A percentile compares a stretch with the other conserved stretches of the same genome.
Conservation (phyloP, 805 yeast species). For the Ogataea ganodermae region DNA sequence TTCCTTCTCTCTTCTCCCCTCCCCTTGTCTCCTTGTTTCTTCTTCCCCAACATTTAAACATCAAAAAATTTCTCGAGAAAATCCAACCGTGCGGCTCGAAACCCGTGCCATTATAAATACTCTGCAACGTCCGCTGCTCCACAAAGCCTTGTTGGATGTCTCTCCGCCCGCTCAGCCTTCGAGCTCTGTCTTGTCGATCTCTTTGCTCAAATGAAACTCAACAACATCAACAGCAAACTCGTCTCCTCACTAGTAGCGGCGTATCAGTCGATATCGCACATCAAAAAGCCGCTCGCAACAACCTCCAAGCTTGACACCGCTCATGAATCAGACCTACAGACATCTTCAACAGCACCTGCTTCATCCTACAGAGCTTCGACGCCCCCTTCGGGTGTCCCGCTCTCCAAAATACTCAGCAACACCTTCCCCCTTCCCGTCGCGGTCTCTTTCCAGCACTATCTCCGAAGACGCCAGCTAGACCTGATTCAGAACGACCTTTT, state of each 20-base stretch:
- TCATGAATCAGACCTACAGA: background rate
- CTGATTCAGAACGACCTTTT: conserved; percentile 48
- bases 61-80: conserved; percentile 1
- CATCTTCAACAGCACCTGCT: background rate
- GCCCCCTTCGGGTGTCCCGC: conserved; percentile 69
- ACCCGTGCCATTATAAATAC: conserved; percentile 4
- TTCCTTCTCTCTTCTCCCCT: no score
- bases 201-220: conserved; percentile 8
- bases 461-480: conserved; percentile 29
- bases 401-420: conserved; percentile 51
- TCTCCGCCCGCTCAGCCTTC: no score
- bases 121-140: background rate
- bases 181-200: background rate
- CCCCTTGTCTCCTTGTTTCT: no score
- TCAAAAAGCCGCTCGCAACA: conserved; percentile 15
- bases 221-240: conserved; percentile 12
- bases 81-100: conserved; percentile 6
- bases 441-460: conserved; percentile 57
- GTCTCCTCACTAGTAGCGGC: conserved; percentile 18
- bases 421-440: conserved; percentile 58
- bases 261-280: conserved; percentile 15
- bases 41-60: conserved; percentile 10
- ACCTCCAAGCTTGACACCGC: conserved; percentile 1
- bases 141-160: no score
- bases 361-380: conserved; percentile 51